Evolutionary conservation across 805 yeast genomes (phyloP), one percentile per base, ranked within the genome.

Genomic region (Wilhelminamyces savonicus): DNA sequence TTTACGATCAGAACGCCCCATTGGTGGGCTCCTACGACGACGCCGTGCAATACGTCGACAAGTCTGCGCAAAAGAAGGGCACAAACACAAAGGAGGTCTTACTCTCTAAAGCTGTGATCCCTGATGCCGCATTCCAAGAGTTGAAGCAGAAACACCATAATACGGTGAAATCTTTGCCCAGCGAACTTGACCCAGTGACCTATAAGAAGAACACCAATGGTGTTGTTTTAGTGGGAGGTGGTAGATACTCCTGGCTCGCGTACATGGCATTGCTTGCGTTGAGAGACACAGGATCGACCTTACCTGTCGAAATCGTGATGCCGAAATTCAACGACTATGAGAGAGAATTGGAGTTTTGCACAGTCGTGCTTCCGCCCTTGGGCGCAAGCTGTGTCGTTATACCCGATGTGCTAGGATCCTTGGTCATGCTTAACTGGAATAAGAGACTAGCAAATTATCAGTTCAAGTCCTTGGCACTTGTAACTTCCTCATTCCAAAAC

Each of bases 361-460:
- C 72, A 14, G 56, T 59, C 7, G 62, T 81, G 3, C 62, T 84
- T 41, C 87, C 90, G 0, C 43, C 50, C 13, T 54, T 78, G 33
- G 71, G 76, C 36, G 90, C 80, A 4, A 67, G 66, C 39, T 85
- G 95, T 64, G 71, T 82, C 11, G 69, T 78, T 11, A 48, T 69
- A 34, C 56, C 61, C 11, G 53, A 54, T 3, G 52, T 56, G 12
- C 63, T 81, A 35, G 88, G 90, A 4, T 50, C 62, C 13, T 62
- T 62, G 5, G 68, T 75, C 7, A 54, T 74, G 43, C 28, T 40
- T 4, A 41, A 43, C 29, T 39, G 49, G 25, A 27, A 43, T 2
- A 44, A 56, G 16, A 62, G 65, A 24, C 69, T 83, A 28, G 61
- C 66, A 29, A 81, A 79, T 11, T 84, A 78, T 50, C 92, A 83